Conservation (phyloP, 345 rosid species). For the Psidium guajava region DNA sequence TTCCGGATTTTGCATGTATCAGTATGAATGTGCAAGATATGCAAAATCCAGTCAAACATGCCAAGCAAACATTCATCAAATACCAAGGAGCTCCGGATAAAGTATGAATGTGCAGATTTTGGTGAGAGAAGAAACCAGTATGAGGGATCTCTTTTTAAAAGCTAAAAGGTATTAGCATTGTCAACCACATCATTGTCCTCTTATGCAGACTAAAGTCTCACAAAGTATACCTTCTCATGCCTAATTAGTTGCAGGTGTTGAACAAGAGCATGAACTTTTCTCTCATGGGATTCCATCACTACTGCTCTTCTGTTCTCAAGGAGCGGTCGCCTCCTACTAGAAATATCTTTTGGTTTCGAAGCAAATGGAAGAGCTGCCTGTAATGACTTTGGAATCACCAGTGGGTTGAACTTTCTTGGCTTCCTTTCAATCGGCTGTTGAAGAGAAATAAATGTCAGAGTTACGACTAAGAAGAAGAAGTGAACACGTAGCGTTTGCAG, state of each 20-base stretch:
- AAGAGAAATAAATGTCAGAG: not conserved
- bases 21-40: not conserved
- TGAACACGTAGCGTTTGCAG: not conserved
- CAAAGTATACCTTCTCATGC: conserved; percentile 43
- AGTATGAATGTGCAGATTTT: not conserved
- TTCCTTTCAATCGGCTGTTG: conserved; percentile 71
- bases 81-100: not conserved
- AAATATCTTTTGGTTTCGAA: conserved; percentile 70
- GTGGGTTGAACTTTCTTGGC: conserved; percentile 55
- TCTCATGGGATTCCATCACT: conserved; percentile 60
- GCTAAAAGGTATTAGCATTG: not conserved
- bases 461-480: not conserved
- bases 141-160: not conserved
- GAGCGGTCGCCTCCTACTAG: conserved; percentile 29
- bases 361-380: conserved; percentile 65
- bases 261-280: conserved; percentile 37
- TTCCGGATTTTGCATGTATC: too few species aligned
- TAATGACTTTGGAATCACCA: conserved; percentile 64
- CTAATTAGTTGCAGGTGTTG: conserved; percentile 52
- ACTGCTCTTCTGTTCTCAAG: conserved; percentile 69
- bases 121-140: not conserved
- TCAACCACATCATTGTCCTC: not conserved
- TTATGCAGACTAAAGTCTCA: not conserved
- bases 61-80: not conserved
- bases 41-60: not conserved